Conservation (phyloP, 805 yeast genomes). For the Cyberlindnera xylosilytica region DNA sequence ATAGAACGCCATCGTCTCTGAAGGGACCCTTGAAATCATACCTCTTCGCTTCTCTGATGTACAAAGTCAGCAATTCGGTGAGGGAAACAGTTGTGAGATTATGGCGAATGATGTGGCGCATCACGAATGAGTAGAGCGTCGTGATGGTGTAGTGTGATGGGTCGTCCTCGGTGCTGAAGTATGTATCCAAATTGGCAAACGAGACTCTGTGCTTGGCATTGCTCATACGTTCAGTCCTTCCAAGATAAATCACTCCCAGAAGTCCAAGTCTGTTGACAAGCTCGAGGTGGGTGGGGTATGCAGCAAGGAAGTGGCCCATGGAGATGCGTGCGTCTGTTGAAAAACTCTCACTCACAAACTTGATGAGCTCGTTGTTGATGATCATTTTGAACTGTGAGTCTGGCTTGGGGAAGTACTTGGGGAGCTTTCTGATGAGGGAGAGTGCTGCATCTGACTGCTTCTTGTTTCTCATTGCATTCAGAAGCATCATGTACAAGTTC, state of each 20-base stretch:
- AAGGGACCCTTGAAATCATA: background rate
- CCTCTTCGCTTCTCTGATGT: background rate
- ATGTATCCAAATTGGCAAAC: constrained; percentile 12
- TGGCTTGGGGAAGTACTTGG: constrained; percentile 14
- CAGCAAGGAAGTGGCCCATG: constrained; percentile 22
- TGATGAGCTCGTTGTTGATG: constrained; percentile 19
- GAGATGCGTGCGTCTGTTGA: constrained; percentile 20
- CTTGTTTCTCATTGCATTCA: constrained; percentile 19
- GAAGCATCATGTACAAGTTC: constrained; percentile 16
- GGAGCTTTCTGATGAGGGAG: constrained; percentile 15
- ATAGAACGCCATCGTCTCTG: constrained; percentile 15
- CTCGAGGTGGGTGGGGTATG: constrained; percentile 13
- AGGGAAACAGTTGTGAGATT: background rate
- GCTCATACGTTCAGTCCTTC: background rate
- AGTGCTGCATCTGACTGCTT: constrained; percentile 19
- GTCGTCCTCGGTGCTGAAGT: constrained; percentile 3
- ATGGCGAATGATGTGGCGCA: constrained; percentile 14
- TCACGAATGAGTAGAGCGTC: constrained; percentile 16
- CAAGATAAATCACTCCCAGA: constrained; percentile 13
- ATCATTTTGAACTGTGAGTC: constrained; percentile 4
- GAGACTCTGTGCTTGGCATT: constrained; percentile 1
- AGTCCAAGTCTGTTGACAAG: constrained; percentile 20
- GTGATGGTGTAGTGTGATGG: constrained; percentile 18
- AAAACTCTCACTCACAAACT: constrained; percentile 18
- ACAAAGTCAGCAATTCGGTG: constrained; percentile 2